phyloP scores from a whole-genome alignment of 331 rosid species.

The Telfairia occidentalis region DNA sequence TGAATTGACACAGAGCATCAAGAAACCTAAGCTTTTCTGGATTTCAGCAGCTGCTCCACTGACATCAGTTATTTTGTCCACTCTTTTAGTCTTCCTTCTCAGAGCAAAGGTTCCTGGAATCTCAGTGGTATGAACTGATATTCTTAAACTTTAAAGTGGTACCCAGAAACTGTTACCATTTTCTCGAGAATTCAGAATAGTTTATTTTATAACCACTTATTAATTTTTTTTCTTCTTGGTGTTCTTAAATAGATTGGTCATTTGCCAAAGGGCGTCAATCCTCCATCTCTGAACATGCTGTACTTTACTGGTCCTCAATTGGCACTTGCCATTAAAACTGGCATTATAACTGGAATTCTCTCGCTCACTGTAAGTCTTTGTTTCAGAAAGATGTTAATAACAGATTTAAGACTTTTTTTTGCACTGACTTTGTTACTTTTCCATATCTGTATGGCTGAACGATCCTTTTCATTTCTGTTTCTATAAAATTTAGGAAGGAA shows the following conservation, averaged over 20 bases:
- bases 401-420: not conserved
- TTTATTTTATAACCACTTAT: not conserved
- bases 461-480: not conserved
- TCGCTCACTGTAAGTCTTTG: slow-evolving; percentile 76
- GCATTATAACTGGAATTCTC: slow-evolving; percentile 77
- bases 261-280: slow-evolving; percentile 86
- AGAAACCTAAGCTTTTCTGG: slow-evolving; percentile 79
- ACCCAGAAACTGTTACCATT: not conserved
- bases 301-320: slow-evolving; percentile 54
- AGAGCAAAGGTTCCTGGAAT: slow-evolving; percentile 39
- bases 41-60: slow-evolving; percentile 90
- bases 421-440: not conserved
- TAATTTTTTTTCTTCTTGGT: not conserved
- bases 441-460: not conserved
- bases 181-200: not conserved
- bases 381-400: not conserved
- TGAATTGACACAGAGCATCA: slow-evolving; percentile 55
- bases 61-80: slow-evolving; percentile 77
- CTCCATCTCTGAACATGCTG: slow-evolving; percentile 79
- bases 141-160: not conserved
- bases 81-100: slow-evolving; percentile 56
- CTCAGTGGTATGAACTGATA: slow-evolving; percentile 47
- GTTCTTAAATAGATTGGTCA: slow-evolving; percentile 57
- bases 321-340: slow-evolving; percentile 82
- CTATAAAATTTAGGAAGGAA: slow-evolving; percentile 59